phyloP scores from a whole-genome alignment of 2,329 filamentous ascomycete genomes.

The Epicoccum nigrum region DNA sequence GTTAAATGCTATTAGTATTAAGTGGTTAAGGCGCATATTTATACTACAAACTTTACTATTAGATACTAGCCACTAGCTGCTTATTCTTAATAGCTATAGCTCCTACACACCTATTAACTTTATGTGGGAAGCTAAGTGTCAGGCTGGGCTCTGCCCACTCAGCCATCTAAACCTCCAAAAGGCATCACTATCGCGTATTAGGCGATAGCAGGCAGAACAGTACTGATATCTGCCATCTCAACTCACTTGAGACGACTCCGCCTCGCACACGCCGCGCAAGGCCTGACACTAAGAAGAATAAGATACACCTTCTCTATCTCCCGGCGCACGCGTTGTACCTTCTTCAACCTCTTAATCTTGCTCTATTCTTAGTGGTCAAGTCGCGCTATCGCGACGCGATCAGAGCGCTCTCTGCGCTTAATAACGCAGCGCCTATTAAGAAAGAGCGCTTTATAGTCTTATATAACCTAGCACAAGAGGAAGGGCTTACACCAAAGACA shows the following conservation, averaged over 20 bases:
- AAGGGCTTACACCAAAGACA: constrained; percentile 3
- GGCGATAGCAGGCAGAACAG: no score
- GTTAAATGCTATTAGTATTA: constrained; percentile 13
- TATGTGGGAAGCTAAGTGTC: no score
- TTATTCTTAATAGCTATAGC: constrained; percentile 15
- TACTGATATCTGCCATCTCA: no score
- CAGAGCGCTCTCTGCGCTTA: background rate
- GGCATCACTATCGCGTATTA: no score
- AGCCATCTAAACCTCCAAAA: no score
- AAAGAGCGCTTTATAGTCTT: constrained; percentile 15
- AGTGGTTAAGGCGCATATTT: constrained; percentile 13
- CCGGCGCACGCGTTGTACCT: constrained; percentile 12
- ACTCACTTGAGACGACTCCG: no score
- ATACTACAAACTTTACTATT: constrained; percentile 1
- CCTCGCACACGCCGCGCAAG: no score
- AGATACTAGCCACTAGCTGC: background rate
- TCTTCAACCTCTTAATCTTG: constrained; percentile 20
- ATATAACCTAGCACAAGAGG: constrained; percentile 10
- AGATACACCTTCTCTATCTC: constrained; percentile 13
- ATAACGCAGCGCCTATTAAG: constrained; percentile 19
- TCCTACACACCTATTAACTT: constrained; percentile 5
- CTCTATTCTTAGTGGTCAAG: constrained; percentile 13
- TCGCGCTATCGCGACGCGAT: constrained; percentile 8
- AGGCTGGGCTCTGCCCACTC: no score
- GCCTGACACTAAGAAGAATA: no score